Evolutionary conservation across 2,329 filamentous ascomycete species (phyloP).

Genomic region (Fusarium napiforme): DNA sequence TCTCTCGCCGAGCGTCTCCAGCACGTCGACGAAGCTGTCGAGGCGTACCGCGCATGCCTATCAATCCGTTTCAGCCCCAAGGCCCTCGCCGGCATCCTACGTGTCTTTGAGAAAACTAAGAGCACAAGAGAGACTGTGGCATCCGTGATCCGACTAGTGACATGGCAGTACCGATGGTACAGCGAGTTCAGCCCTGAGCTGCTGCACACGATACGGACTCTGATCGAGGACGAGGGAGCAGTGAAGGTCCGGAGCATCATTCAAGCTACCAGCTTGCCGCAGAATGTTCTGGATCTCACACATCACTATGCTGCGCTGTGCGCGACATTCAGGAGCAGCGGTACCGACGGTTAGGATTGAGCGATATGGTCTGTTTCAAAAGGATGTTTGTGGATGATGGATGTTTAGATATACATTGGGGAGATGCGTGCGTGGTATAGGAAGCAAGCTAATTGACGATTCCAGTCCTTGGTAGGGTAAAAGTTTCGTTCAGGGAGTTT

Average conservation of each 20-base stretch:
- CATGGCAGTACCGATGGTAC: constrained; percentile 99
- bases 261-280: constrained; percentile 92
- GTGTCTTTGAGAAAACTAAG: constrained; percentile 79
- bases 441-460: constrained; percentile 33
- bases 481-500: constrained; percentile 13
- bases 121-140: constrained; percentile 84
- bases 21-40: constrained; percentile 88
- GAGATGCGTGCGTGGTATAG: constrained; percentile 6
- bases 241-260: constrained; percentile 98
- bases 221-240: constrained; percentile 97
- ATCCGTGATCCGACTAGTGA: constrained; percentile 89
- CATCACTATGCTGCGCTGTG: constrained; percentile 96
- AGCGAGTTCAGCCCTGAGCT: constrained; percentile 97
- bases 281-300: constrained; percentile 91
- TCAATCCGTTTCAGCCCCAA: constrained; percentile 92
- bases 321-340: constrained; percentile 93
- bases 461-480: constrained; percentile 21
- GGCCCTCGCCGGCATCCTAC: constrained; percentile 85
- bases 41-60: constrained; percentile 91
- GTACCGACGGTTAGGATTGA: constrained; percentile 76
- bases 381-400: constrained; percentile 2
- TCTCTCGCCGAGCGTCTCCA: constrained; percentile 92
- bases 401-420: constrained; percentile 26
- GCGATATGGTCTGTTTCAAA: constrained; percentile 9
- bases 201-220: constrained; percentile 84